phyloP scores from a whole-genome alignment of 148 eudicot species.

The Chenopodium album region DNA sequence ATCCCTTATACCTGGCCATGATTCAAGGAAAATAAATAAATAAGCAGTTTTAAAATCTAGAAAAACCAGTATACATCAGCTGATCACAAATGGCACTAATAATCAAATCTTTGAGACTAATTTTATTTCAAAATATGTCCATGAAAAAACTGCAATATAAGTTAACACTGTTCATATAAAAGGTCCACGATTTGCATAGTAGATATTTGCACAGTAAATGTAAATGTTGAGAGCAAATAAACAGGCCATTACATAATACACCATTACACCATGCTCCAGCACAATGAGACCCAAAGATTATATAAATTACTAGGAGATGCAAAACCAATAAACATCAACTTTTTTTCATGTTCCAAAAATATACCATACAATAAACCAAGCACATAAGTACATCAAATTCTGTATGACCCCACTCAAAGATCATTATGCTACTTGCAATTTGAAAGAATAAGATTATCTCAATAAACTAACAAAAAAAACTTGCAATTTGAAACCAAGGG shows the following conservation, averaged over 20 bases:
- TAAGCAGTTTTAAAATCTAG: not conserved
- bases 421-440: not conserved
- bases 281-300: not conserved
- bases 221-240: slow-evolving; percentile 28
- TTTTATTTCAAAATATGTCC: not conserved
- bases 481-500: not conserved
- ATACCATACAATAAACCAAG: not conserved
- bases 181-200: not conserved
- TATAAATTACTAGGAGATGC: not conserved
- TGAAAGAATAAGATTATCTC: not conserved
- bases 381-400: not conserved
- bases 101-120: not conserved
- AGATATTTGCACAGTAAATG: not conserved
- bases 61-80: not conserved
- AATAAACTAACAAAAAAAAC: not conserved
- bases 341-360: not conserved
- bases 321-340: not conserved
- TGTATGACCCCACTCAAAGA: not conserved
- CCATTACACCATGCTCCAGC: not conserved
- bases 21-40: slow-evolving; percentile 12
- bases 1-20: slow-evolving; percentile 75
- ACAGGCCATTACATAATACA: slow-evolving; percentile 26
- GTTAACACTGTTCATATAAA: not conserved
- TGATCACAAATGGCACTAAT: not conserved
- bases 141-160: not conserved